Percentiles rank a stretch among this genome's conserved stretches.
These are phyloP conservation scores for Globisporangium heterothallicum DNA, from an alignment of 352 stramenopile species.

Conservation along the genomic window DNA sequence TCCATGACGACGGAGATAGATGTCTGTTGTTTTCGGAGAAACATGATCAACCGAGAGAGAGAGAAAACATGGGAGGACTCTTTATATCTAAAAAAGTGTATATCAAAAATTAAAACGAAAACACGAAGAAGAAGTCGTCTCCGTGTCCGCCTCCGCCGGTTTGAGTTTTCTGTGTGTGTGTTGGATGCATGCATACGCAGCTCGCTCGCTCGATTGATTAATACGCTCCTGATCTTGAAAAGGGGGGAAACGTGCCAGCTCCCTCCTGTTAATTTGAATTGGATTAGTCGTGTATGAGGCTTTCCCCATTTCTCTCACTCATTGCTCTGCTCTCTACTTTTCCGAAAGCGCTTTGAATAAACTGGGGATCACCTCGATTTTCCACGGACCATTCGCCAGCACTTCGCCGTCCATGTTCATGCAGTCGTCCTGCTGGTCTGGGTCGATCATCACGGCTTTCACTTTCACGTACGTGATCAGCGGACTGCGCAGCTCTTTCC, in stretches of 20 bases:
- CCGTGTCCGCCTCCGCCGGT: too few relatives aligned
- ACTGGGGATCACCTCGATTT: slow-evolving; percentile 82
- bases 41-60: background rate
- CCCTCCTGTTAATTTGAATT: too few relatives aligned
- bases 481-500: slow-evolving; percentile 63
- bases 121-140: background rate
- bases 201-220: background rate
- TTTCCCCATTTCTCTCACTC: background rate
- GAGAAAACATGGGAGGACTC: background rate
- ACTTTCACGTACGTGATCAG: slow-evolving; percentile 77
- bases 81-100: too few relatives aligned
- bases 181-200: background rate
- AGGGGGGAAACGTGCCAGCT: background rate
- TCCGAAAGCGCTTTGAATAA: slow-evolving; percentile 84
- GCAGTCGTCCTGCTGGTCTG: slow-evolving; percentile 50
- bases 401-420: slow-evolving; percentile 86
- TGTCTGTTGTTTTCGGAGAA: slow-evolving; percentile 7
- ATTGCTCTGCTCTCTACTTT: slow-evolving; percentile 37
- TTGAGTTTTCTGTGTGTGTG: too few relatives aligned
- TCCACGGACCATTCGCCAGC: slow-evolving; percentile 56
- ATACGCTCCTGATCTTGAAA: too few relatives aligned
- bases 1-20: slow-evolving; percentile 1
- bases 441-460: slow-evolving; percentile 66
- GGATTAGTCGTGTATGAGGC: too few relatives aligned
- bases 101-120: background rate